phyloP scores from a whole-genome alignment of 208 protist genomes.

The Balamuthia mandrillaris region DNA sequence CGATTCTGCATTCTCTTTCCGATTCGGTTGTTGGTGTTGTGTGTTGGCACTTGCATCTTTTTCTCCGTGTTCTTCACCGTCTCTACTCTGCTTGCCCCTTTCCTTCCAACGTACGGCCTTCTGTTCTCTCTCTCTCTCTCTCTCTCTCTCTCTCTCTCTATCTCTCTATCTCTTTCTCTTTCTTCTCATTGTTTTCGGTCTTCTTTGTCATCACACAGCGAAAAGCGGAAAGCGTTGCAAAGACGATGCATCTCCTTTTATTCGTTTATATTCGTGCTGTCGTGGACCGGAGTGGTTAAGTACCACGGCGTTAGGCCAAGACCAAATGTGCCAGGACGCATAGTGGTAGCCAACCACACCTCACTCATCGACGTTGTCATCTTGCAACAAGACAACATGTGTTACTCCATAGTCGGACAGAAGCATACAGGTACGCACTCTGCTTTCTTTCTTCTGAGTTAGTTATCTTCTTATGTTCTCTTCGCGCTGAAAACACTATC shows the following conservation, averaged over 20 bases:
- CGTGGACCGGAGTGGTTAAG: background rate
- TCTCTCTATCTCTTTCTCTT: too few relatives aligned
- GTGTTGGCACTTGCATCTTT: too few relatives aligned
- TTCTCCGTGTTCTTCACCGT: too few relatives aligned
- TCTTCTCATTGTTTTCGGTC: too few relatives aligned
- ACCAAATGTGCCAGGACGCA: background rate
- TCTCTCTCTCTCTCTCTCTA: too few relatives aligned
- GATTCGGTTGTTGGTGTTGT: background rate
- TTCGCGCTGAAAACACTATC: background rate
- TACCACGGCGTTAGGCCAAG: background rate
- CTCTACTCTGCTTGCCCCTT: too few relatives aligned
- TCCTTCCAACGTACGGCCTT: too few relatives aligned
- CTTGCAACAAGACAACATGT: conserved; percentile 48
- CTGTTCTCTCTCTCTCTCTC: too few relatives aligned
- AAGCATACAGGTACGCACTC: conserved; percentile 50
- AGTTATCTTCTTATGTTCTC: background rate
- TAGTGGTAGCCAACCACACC: conserved; percentile 69
- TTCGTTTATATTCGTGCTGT: background rate
- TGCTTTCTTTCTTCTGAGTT: background rate
- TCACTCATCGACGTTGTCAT: conserved; percentile 66
- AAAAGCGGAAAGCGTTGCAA: too few relatives aligned
- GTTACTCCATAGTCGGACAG: conserved; percentile 61
- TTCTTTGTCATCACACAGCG: too few relatives aligned
- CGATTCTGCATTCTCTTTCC: conserved; percentile 63
- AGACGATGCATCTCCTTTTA: background rate